These are phyloP conservation scores for Sphaerulina populicola DNA, from an alignment of 2,329 filamentous ascomycete genomes.

Conservation along the genomic window DNA sequence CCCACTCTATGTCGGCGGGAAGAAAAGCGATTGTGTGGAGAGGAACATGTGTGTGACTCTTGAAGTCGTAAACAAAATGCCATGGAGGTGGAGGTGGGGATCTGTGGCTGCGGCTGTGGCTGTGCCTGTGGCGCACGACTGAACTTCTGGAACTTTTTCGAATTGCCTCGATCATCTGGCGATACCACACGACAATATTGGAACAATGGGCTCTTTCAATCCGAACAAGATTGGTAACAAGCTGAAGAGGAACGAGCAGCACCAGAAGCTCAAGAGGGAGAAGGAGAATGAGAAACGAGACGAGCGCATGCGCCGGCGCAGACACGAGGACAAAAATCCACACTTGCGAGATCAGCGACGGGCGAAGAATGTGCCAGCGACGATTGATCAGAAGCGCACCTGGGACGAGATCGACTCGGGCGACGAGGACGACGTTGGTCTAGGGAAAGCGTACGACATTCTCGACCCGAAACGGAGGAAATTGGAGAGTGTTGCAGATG, in stretches of 20 bases:
- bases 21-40: background rate
- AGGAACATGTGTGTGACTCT: background rate
- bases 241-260: conserved; percentile 65
- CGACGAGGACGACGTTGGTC: conserved; percentile 33
- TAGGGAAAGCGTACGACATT: conserved; percentile 41
- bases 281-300: conserved; percentile 67
- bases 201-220: conserved; percentile 25
- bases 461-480: conserved; percentile 40
- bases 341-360: conserved; percentile 63
- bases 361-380: conserved; percentile 68
- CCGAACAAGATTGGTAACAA: conserved; percentile 45
- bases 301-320: conserved; percentile 67
- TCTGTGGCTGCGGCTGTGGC: conserved; percentile 4
- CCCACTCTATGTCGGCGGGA: conserved; percentile 2
- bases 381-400: conserved; percentile 77
- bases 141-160: background rate
- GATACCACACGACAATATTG: background rate
- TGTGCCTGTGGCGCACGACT: conserved; percentile 1
- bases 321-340: conserved; percentile 78
- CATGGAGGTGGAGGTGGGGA: too few relatives aligned
- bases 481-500: conserved; percentile 28
- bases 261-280: conserved; percentile 70
- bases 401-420: conserved; percentile 58
- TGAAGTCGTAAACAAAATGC: background rate
- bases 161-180: background rate